Base-by-base conservation (phyloP, 768 basidiomycete species). In the Pulveroboletus ravenelii region DNA sequence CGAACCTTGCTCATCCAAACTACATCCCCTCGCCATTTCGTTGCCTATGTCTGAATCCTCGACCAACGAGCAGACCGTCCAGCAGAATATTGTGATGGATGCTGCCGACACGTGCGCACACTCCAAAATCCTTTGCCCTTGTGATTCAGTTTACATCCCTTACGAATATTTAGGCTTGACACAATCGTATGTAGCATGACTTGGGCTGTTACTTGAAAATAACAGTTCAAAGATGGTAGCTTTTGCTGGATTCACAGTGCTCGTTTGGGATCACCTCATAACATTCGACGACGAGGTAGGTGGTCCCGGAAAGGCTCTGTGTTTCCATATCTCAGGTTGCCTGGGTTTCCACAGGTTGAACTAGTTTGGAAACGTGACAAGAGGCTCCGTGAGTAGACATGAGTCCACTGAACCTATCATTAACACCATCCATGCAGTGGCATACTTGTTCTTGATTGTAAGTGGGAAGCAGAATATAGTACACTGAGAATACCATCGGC, bases 201-300 rank as follows among this genome's bases (percentile, higher is more conserved):
- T 15, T 6, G 8, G 6, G 31, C 10, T 20, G 5, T 40, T n/a
- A 10, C 18, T 38, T 30, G 20, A 20, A 37, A 35, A 29, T 56
- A 31, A 61, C n/a, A 15, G 1, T 34, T 17, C 41, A 35, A 51
- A 84, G 80, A 76, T 71, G 47, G 70, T 83, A 31, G 81, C 77
- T 12, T 64, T 82, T 32, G 72, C 72, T 10, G 74, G 77, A 54
- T 78, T 78, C 57, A 73, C 74, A 1, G 58, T 78, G 13, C 67
- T 84, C 12, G 51, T 82, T 13, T 82, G 78, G 70, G 74, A 75
- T 51, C 74, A 75, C 41, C 15, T 69, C 34, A 37, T 76, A 47
- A 70, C 74, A 6, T 64, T 76, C 27, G 55, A 45, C 2, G 70
- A 75, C 18, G 70, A 74, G 56, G 70, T 74, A 45, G 6, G 66